Conservation (phyloP, 305 asterid species). For the Fraxinus ornus region DNA sequence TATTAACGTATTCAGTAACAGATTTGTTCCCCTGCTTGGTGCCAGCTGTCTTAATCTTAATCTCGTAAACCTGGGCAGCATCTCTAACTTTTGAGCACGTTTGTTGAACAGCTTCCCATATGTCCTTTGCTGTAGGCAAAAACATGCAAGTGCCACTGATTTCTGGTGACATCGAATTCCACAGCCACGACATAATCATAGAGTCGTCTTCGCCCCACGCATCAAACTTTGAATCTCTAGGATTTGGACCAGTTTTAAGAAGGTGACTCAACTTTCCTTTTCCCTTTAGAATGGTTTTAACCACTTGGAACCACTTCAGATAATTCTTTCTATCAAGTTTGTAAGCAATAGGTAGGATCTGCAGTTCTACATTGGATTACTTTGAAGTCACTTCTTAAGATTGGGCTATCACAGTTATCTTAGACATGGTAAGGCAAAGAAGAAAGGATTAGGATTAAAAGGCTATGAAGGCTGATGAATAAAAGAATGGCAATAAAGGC, state of each 20-base stretch:
- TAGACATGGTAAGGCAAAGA: neutral
- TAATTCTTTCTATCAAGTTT: neutral
- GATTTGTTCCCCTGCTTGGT: neutral
- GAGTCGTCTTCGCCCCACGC: neutral
- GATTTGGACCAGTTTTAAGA: neutral
- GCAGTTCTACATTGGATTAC: neutral
- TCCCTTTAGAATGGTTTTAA: neutral
- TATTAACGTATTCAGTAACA: neutral
- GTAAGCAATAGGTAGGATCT: neutral
- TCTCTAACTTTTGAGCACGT: neutral
- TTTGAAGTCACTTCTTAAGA: neutral
- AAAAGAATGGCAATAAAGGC: neutral
- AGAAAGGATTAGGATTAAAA: neutral
- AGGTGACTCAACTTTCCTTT: neutral
- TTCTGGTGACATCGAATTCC: neutral
- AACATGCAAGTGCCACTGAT: neutral
- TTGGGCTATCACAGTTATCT: neutral
- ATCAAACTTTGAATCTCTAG: neutral
- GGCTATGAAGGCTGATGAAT: neutral
- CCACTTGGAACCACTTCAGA: neutral
- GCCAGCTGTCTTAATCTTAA: neutral
- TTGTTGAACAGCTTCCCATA: neutral
- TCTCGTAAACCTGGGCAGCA: neutral
- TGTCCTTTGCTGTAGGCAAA: neutral
- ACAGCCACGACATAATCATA: neutral